A percentile compares a stretch with the other conserved stretches of the same genome.
These are phyloP conservation scores for Falciphora oryzae DNA, from an alignment of 2,329 filamentous ascomycete genomes.

Conservation along the genomic window DNA sequence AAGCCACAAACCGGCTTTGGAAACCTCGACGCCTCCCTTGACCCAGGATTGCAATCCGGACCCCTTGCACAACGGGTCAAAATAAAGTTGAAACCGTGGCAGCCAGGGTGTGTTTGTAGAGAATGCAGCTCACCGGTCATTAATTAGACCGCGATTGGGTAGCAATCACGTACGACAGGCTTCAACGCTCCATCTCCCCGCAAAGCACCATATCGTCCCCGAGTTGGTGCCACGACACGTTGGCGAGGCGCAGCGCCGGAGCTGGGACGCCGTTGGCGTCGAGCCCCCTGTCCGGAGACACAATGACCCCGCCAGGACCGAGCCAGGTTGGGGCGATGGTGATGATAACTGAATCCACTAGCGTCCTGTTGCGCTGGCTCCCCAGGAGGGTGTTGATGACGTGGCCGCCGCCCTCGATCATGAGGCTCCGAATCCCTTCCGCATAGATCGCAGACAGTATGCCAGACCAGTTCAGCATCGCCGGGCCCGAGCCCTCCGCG, in stretches of 20 bases:
- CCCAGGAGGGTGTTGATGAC: slow-evolving; percentile 77
- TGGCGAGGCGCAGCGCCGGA: slow-evolving; percentile 58
- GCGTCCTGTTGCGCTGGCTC: slow-evolving; percentile 47
- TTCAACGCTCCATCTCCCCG: slow-evolving; percentile 39
- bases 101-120: background rate
- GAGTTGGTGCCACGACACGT: slow-evolving; percentile 69
- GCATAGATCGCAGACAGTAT: slow-evolving; percentile 53
- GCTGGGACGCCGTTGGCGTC: slow-evolving; percentile 45
- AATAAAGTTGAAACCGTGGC: background rate
- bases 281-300: slow-evolving; percentile 59
- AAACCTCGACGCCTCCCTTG: background rate
- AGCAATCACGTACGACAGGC: background rate
- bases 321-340: slow-evolving; percentile 89
- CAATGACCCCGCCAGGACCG: slow-evolving; percentile 74
- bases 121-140: background rate
- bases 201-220: slow-evolving; percentile 81
- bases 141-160: background rate
- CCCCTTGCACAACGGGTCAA: background rate
- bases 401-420: slow-evolving; percentile 83
- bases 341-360: slow-evolving; percentile 71
- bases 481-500: slow-evolving; percentile 37
- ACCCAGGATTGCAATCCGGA: background rate
- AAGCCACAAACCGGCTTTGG: background rate
- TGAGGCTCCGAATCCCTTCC: slow-evolving; percentile 68
- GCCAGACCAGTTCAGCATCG: slow-evolving; percentile 45